Evolutionary conservation across 179 eudicot species (phyloP).

Genomic region (Dionaea muscipula): DNA sequence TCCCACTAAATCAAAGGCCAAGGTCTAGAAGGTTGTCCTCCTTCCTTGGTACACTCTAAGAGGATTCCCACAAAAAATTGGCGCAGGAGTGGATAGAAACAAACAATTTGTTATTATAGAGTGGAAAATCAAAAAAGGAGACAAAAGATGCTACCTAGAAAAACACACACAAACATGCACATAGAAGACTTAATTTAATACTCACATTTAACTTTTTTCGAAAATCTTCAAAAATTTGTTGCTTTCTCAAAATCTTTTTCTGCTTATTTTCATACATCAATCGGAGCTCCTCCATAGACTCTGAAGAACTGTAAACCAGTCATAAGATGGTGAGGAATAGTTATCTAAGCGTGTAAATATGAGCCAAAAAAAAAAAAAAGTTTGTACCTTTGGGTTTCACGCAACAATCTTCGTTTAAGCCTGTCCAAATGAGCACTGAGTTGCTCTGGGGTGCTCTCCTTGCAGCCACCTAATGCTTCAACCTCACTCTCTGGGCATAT

Average conservation of each 20-base stretch:
- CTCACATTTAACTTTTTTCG: slow-evolving; percentile 66
- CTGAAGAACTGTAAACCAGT: slow-evolving; percentile 47
- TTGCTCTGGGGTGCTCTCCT: slow-evolving; percentile 58
- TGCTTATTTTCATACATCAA: slow-evolving; percentile 67
- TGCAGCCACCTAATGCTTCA: slow-evolving; percentile 63
- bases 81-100: too few relatives aligned
- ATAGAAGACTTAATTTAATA: neutral
- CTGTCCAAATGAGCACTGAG: slow-evolving; percentile 58
- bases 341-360: neutral
- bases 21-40: too few relatives aligned
- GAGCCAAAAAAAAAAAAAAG: slow-evolving; percentile 8
- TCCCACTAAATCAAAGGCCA: too few relatives aligned
- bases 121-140: too few relatives aligned
- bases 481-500: slow-evolving; percentile 77
- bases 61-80: too few relatives aligned
- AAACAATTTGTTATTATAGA: too few relatives aligned
- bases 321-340: slow-evolving; percentile 9
- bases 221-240: slow-evolving; percentile 55
- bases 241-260: slow-evolving; percentile 63
- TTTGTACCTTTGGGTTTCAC: slow-evolving; percentile 52
- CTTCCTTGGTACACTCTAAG: too few relatives aligned
- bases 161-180: too few relatives aligned
- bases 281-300: slow-evolving; percentile 74
- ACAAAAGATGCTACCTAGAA: too few relatives aligned
- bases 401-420: slow-evolving; percentile 51